Evolutionary conservation across 371 early-diverging fungal genomes (phyloP), one percentile per base, ranked within the genome.

Genomic region (Mortierella sp.): DNA sequence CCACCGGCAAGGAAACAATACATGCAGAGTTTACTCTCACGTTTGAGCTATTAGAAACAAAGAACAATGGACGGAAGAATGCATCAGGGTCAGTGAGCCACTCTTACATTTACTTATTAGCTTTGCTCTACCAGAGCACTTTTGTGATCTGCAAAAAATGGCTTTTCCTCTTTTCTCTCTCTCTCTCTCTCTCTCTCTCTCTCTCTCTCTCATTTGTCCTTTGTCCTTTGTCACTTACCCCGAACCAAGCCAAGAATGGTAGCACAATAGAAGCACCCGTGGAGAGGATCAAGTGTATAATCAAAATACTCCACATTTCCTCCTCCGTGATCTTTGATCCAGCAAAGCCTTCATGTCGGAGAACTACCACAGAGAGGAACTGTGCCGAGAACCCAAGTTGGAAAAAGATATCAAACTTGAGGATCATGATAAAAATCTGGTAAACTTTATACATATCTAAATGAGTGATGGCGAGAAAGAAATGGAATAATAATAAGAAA

Each of bases 351-450:
- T 86, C 76, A 88, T 19, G 30, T 21, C 61, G 62, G 7, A 75
- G 88, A n/a, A 94, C 87, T n/a, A 97, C 77, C 18, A 95, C 53
- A 6, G 76, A 86, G 29, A 97, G 87, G 72, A 94, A 96, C 71
- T 96, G 96, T 18, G 94, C 87, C 11, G 95, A 91, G 66, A 96
- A 96, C 7, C 93, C 92, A 47, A 95, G 82, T 53, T 94, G 92
- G 80, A 96, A 93, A 69, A 96, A 96, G 62, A 96, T 86, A 75
- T 96, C 96, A 37, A 96, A 87, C 74, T 97, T 97, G 66, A 97
- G 86, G 26, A 97, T 82, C 89, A 94, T 92, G 77, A 97, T 88
- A 70, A 97, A 95, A 56, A 96, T 89, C 60, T 95, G 96, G 83
- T 97, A 97, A 68, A 90, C 86, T 70, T 94, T 92, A 82, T 93